phyloP scores from a whole-genome alignment of 306 rosid genomes.

The Fagus sylvatica region DNA sequence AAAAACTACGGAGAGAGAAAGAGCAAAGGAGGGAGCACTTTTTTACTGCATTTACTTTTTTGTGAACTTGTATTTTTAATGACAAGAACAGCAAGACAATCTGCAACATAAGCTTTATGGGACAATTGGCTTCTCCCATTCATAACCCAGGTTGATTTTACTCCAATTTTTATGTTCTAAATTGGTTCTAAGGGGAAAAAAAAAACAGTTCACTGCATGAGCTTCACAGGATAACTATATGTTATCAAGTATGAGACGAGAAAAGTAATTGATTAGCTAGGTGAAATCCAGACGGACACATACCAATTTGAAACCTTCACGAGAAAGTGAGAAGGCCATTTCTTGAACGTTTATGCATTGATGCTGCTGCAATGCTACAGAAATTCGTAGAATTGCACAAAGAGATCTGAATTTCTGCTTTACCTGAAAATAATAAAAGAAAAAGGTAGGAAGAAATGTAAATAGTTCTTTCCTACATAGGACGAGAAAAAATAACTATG shows the following conservation, averaged over 20 bases:
- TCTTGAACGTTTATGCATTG: conserved; percentile 1
- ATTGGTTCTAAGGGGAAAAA: background rate
- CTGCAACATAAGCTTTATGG: background rate
- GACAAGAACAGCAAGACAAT: background rate
- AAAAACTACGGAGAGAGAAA: background rate
- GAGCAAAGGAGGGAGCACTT: background rate
- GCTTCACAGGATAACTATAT: background rate
- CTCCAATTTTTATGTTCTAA: background rate
- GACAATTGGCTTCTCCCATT: background rate
- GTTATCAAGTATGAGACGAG: background rate
- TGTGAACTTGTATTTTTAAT: too few relatives aligned
- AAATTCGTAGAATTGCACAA: conserved; percentile 37
- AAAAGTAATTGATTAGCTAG: background rate
- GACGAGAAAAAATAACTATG: too few relatives aligned
- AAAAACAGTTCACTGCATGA: background rate
- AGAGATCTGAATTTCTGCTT: conserved; percentile 36
- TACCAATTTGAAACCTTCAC: conserved; percentile 31
- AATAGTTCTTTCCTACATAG: background rate
- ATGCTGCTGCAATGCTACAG: conserved; percentile 32
- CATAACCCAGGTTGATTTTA: background rate
- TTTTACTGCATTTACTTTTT: too few relatives aligned
- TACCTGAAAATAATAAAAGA: conserved; percentile 14
- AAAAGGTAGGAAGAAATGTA: background rate
- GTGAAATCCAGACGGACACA: background rate
- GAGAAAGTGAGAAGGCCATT: conserved; percentile 11